Evolutionary conservation across 345 rosid genomes (phyloP).

Genomic region (Aquilaria malaccensis): DNA sequence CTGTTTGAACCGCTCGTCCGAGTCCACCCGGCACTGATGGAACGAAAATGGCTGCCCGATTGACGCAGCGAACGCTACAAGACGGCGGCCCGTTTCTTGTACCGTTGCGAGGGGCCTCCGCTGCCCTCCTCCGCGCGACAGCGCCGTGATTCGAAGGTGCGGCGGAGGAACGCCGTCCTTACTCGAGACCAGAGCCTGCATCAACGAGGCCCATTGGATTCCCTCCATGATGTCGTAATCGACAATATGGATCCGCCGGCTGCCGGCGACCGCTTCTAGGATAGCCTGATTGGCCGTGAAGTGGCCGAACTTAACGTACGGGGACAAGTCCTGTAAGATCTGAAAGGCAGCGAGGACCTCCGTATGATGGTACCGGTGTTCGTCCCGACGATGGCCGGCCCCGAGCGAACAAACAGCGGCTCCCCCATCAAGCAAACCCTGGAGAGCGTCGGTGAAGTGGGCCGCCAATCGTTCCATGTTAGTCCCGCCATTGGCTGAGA

Average conservation of each 20-base stretch:
- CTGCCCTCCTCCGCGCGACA: conserved; percentile 39
- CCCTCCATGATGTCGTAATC: conserved; percentile 83
- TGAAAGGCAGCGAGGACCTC: conserved; percentile 64
- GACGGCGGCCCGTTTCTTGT: conserved; percentile 62
- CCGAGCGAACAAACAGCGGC: background rate
- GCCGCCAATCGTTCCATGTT: conserved; percentile 82
- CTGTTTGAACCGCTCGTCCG: conserved; percentile 39
- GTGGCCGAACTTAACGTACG: conserved; percentile 73
- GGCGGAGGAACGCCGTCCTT: conserved; percentile 43
- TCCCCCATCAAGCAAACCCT: conserved; percentile 24
- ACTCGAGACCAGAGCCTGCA: conserved; percentile 64
- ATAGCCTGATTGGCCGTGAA: conserved; percentile 80
- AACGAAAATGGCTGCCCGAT: conserved; percentile 65
- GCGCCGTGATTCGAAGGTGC: conserved; percentile 69
- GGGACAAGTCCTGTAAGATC: conserved; percentile 75
- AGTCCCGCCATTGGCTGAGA: conserved; percentile 41
- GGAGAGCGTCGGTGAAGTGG: conserved; percentile 59
- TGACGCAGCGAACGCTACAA: conserved; percentile 61
- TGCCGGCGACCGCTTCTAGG: conserved; percentile 49
- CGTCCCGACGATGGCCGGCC: conserved; percentile 11
- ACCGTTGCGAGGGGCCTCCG: conserved; percentile 43
- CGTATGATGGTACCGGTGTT: conserved; percentile 23
- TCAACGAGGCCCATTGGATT: conserved; percentile 72
- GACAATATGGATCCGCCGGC: conserved; percentile 58
- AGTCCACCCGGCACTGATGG: conserved; percentile 54